Conservation (phyloP, 305 asterid genomes). For the Euphrasia arctica region DNA sequence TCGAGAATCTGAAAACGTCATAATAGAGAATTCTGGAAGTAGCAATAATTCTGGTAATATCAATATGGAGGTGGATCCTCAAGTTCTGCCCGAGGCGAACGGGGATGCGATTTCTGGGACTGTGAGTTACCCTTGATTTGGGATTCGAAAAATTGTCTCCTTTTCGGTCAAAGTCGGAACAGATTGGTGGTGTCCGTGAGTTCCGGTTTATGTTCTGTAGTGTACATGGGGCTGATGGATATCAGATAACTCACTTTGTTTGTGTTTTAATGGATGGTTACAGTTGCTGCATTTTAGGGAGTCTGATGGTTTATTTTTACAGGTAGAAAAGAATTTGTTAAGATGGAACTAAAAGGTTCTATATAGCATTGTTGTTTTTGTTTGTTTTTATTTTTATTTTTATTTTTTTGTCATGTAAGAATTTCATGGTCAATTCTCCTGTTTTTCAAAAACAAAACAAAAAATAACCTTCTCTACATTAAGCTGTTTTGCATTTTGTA, state of each 20-base stretch:
- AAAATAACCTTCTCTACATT: background rate
- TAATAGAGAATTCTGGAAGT: constrained; percentile 14
- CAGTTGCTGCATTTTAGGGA: background rate
- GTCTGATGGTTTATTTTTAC: background rate
- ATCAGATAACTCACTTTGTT: background rate
- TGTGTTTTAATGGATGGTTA: background rate
- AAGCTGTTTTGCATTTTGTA: background rate
- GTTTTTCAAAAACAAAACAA: no score
- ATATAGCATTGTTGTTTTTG: background rate
- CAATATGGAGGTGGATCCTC: constrained; percentile 8
- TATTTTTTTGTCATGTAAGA: background rate
- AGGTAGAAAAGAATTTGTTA: background rate
- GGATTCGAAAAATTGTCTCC: background rate
- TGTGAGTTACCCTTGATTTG: background rate
- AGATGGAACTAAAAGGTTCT: constrained; percentile 11
- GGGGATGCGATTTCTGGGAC: constrained; percentile 23
- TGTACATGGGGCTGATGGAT: background rate
- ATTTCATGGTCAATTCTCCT: no score
- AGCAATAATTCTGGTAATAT: constrained; percentile 19
- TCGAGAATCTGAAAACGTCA: constrained; percentile 28
- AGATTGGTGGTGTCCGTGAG: background rate
- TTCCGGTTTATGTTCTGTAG: background rate
- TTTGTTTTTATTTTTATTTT: background rate
- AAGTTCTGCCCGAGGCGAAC: constrained; percentile 23
- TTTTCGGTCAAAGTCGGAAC: background rate